phyloP scores from a whole-genome alignment of 2,329 filamentous ascomycete genomes.

The Aureobasidium mangrovei region DNA sequence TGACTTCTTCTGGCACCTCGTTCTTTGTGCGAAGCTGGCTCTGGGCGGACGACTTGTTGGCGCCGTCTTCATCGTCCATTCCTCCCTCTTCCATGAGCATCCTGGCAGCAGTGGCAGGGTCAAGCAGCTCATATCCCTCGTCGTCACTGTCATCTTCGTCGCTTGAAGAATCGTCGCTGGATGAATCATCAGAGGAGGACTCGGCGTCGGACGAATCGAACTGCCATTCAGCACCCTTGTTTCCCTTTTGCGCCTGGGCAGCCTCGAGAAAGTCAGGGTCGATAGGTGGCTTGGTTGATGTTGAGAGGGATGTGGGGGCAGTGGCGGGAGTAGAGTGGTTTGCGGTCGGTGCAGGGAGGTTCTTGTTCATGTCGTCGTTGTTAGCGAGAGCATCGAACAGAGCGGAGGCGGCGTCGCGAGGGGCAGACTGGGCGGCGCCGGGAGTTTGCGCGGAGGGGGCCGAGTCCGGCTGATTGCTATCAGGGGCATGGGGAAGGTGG shows the following conservation, averaged over 20 bases:
- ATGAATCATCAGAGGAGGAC: constrained; percentile 39
- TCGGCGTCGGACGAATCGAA: constrained; percentile 53
- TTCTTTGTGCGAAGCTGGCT: constrained; percentile 69
- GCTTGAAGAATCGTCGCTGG: constrained; percentile 31
- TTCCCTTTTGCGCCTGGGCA: constrained; percentile 37
- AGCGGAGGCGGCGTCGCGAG: constrained; percentile 1
- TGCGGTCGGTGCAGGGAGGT: background rate
- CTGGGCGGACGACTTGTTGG: constrained; percentile 39
- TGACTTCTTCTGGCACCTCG: constrained; percentile 49
- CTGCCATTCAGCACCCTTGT: constrained; percentile 71
- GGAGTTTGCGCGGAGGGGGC: background rate
- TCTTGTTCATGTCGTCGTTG: constrained; percentile 3
- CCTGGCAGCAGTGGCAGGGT: constrained; percentile 72
- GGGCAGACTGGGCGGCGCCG: background rate
- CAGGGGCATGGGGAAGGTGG: background rate
- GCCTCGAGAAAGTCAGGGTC: constrained; percentile 37
- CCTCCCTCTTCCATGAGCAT: constrained; percentile 77
- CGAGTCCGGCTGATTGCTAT: background rate
- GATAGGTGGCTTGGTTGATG: constrained; percentile 22
- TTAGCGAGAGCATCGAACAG: constrained; percentile 8
- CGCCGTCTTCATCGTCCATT: constrained; percentile 69
- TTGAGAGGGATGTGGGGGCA: background rate
- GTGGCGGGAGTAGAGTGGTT: background rate
- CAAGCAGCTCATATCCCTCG: constrained; percentile 61
- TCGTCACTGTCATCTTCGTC: constrained; percentile 48